Conservation (phyloP, 2,329 filamentous ascomycete species). For the Hypoxylon sp. region DNA sequence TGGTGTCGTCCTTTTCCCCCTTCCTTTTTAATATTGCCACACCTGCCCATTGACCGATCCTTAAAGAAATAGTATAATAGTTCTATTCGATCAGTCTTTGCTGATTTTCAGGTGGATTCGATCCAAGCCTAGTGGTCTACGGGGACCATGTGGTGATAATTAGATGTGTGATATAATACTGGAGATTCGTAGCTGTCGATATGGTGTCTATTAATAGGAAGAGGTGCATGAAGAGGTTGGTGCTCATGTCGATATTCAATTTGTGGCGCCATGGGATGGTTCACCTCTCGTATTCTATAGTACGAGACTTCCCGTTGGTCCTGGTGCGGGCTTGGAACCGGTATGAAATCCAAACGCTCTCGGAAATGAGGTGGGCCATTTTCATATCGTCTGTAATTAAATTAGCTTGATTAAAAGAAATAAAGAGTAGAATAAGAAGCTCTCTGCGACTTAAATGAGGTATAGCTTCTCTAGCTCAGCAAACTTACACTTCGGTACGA, state of each 20-base stretch:
- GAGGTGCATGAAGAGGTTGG: constrained; percentile 33
- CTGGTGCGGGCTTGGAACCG: constrained; percentile 4
- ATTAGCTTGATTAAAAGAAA: constrained; percentile 27
- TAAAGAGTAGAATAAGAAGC: neutral
- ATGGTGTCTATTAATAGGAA: constrained; percentile 33
- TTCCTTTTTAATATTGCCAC: too few species aligned
- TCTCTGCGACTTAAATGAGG: neutral
- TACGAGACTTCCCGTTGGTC: constrained; percentile 13
- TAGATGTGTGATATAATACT: constrained; percentile 27
- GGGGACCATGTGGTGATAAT: constrained; percentile 38
- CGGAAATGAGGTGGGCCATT: constrained; percentile 6
- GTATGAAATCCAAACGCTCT: constrained; percentile 14
- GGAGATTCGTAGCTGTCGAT: constrained; percentile 29
- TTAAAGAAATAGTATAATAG: too few species aligned
- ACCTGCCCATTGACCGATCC: too few species aligned
- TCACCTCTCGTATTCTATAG: constrained; percentile 18
- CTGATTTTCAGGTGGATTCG: too few species aligned
- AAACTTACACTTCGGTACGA: constrained; percentile 39
- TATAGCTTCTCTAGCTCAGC: too few species aligned
- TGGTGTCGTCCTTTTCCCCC: neutral
- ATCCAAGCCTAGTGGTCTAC: constrained; percentile 34
- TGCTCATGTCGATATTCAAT: constrained; percentile 27
- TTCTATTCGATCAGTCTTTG: too few species aligned
- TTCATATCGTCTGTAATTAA: constrained; percentile 24
- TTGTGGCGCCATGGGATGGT: constrained; percentile 7